phyloP scores from a whole-genome alignment of 495 filamentous ascomycete genomes.

The Penicillium pulvis region DNA sequence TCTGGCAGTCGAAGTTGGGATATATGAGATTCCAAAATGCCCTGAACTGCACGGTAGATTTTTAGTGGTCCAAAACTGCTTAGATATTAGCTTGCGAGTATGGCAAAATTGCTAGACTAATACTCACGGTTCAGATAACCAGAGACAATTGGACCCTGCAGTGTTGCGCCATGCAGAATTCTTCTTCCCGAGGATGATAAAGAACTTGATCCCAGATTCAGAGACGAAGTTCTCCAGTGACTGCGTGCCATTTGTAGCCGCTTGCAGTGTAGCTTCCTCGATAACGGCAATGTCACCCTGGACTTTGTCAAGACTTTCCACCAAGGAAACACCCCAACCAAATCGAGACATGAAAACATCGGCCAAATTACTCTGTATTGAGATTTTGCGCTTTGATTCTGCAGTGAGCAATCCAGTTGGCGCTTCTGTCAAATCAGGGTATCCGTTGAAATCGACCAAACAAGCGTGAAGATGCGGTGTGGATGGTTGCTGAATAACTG shows the following conservation, averaged over 20 bases:
- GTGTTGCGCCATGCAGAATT: slow-evolving; percentile 9
- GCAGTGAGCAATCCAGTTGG: slow-evolving; percentile 28
- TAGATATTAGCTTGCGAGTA: slow-evolving; percentile 15
- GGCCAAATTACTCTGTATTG: slow-evolving; percentile 34
- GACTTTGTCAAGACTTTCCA: slow-evolving; percentile 27
- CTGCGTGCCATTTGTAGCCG: slow-evolving; percentile 10
- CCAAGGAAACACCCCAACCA: slow-evolving; percentile 35
- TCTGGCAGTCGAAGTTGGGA: background rate
- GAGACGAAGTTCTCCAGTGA: slow-evolving; percentile 12
- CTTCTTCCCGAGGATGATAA: slow-evolving; percentile 34
- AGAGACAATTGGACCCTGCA: slow-evolving; percentile 22
- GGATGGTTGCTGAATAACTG: background rate
- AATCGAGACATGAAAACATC: slow-evolving; percentile 31
- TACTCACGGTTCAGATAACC: slow-evolving; percentile 39
- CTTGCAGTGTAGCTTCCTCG: slow-evolving; percentile 29
- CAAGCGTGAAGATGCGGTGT: slow-evolving; percentile 20
- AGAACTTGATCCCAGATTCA: slow-evolving; percentile 20
- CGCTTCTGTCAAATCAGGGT: slow-evolving; percentile 28
- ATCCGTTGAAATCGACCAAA: slow-evolving; percentile 36
- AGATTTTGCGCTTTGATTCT: slow-evolving; percentile 38
- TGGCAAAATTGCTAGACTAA: background rate
- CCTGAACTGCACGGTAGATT: slow-evolving; percentile 29
- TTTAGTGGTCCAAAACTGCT: slow-evolving; percentile 39
- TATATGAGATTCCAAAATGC: slow-evolving; percentile 18
- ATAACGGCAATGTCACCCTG: slow-evolving; percentile 35